These are phyloP conservation scores for Candida cerambycidarum DNA, from an alignment of 805 yeast species.

Conservation along the genomic window DNA sequence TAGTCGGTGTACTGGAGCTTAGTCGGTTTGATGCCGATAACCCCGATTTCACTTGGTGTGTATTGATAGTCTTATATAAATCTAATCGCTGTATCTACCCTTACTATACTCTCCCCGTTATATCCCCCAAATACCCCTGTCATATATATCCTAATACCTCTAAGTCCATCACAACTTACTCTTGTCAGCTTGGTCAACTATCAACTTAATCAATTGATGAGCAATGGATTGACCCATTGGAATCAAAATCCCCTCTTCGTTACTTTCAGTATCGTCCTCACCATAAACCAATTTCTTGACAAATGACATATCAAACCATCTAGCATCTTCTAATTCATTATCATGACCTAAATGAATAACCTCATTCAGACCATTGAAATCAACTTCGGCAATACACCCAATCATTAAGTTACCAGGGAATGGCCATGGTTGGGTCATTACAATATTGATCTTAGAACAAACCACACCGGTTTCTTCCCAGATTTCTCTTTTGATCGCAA, in stretches of 20 bases:
- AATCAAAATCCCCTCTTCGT: constrained; percentile 37
- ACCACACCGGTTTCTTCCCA: constrained; percentile 95
- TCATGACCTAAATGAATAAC: constrained; percentile 74
- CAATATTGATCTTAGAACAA: constrained; percentile 55
- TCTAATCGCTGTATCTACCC: no score
- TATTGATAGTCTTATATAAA: no score
- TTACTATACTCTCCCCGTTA: no score
- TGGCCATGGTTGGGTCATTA: constrained; percentile 95
- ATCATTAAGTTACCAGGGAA: constrained; percentile 92
- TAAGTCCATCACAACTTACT: constrained; percentile 9
- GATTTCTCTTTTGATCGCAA: constrained; percentile 82
- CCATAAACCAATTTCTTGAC: constrained; percentile 42
- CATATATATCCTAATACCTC: no score
- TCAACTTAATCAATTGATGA: constrained; percentile 40
- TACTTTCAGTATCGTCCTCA: constrained; percentile 21
- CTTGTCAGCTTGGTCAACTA: constrained; percentile 25
- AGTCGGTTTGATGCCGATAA: no score
- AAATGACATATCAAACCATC: constrained; percentile 70
- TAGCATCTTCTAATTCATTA: constrained; percentile 80
- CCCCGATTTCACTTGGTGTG: no score
- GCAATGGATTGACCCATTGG: constrained; percentile 50
- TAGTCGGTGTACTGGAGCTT: no score
- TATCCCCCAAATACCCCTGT: no score
- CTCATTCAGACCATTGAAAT: constrained; percentile 64
- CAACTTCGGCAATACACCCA: constrained; percentile 84